Evolutionary conservation across 768 basidiomycete genomes (phyloP), one percentile per base, ranked within the genome.

Genomic region (Austroboletus eburneus): DNA sequence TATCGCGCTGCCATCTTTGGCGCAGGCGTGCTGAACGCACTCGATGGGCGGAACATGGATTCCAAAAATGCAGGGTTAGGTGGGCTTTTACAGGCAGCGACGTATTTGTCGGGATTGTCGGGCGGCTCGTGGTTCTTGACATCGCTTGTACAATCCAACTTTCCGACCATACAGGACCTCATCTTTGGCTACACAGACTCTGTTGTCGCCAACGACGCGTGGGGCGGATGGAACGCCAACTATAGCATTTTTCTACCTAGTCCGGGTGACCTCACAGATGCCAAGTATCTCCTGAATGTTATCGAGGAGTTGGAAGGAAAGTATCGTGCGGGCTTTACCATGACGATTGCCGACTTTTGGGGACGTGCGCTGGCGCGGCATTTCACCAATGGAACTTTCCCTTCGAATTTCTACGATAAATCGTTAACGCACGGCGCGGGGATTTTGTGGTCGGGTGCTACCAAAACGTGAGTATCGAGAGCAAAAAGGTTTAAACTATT

Each of bases 1-100:
- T 73, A 77, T 40, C 64, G 81, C 13, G 82, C 81, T 0, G 76
- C 78, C 4, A 66, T 78, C 7, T 76, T 73, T 42, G 75, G 73
- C 34, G 80, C 75, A 4, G 81, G 78, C 1, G 69, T 79, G 17
- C 52, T 76, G 39, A 69, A 68, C n/a, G 69, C 73, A 1, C 51
- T 79, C 34, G 78, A 83, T 54, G 76, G 66, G 32, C 62, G 77
- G 22, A 81, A 80, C 42, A 35, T 59, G 1, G 69, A 78, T 0
- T 62, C 73, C 7, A 68, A 60, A 7, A 54, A 50, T 2, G 68
- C 62, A 0, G 79, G 78, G 1, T 63, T 66, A 1, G 79, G 77
- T 0, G 79, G 79, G 0, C 64, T 82, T 16, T 64, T 80, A 32
- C 81, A 81, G 56, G 60, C 74, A 3, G 69, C 78, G 5, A 71